A percentile compares a stretch with the other conserved stretches of the same genome.
phyloP scores from a whole-genome alignment of 2,329 filamentous ascomycete species.

The Botrytis hyacinthi region DNA sequence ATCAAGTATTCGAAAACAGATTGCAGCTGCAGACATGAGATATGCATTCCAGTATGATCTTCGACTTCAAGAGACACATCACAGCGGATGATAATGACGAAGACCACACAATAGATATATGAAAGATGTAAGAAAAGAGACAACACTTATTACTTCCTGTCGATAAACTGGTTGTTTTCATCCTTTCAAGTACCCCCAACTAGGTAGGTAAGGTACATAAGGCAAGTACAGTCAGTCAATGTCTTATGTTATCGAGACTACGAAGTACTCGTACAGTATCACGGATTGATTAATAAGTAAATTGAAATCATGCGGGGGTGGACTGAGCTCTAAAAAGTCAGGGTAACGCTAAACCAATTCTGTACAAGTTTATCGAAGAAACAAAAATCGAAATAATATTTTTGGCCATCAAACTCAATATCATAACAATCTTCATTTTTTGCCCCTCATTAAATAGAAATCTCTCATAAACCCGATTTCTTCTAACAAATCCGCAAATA shows the following conservation, averaged over 20 bases:
- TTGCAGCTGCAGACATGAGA: not conserved
- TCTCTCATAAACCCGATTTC: constrained; percentile 5
- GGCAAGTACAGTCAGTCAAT: not conserved
- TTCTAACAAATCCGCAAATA: not conserved
- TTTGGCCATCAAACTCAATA: not conserved
- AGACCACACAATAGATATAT: not conserved
- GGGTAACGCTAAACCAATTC: constrained; percentile 1
- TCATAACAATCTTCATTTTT: not conserved
- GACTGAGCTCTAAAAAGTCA: not conserved
- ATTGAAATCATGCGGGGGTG: not conserved
- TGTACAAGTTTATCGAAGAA: constrained; percentile 1
- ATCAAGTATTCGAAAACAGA: not conserved
- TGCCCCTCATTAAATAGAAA: not conserved
- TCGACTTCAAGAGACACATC: not conserved
- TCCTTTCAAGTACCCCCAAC: not conserved
- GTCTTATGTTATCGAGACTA: not conserved
- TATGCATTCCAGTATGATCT: not conserved
- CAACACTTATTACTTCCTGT: not conserved
- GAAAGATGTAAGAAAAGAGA: not conserved
- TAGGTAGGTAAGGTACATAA: not conserved
- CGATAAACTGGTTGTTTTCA: not conserved
- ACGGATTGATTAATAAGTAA: not conserved
- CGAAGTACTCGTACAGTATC: too few species aligned
- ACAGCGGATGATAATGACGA: not conserved
- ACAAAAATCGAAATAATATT: constrained; percentile 16